phyloP scores from a whole-genome alignment of 1,284 basidiomycete species.

The Cystobasidium sp. region DNA sequence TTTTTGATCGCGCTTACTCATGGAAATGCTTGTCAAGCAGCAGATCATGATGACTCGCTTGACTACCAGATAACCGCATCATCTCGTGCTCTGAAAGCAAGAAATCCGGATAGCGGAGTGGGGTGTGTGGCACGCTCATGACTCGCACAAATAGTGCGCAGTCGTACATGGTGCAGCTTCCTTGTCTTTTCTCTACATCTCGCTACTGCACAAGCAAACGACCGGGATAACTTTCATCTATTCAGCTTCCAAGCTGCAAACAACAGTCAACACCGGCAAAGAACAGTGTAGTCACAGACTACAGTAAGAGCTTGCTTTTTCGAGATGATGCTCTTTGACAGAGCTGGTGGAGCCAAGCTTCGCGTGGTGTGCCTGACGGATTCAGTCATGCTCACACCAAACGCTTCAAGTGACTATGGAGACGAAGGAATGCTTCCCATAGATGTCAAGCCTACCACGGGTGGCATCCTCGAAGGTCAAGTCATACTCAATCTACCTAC shows the following conservation, averaged over 20 bases:
- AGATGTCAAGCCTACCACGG: conserved; percentile 19
- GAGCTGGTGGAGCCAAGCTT: conserved; percentile 9
- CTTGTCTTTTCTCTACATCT: neutral
- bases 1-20: too few species aligned
- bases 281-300: neutral
- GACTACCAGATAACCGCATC: neutral
- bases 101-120: neutral
- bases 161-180: neutral
- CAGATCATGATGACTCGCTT: too few species aligned
- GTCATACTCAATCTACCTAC: conserved; percentile 28
- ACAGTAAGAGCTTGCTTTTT: neutral
- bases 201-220: neutral
- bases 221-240: neutral
- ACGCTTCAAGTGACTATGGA: conserved; percentile 3
- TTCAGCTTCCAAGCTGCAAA: neutral
- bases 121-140: too few species aligned
- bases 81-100: conserved; percentile 10
- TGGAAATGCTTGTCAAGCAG: too few species aligned
- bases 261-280: neutral
- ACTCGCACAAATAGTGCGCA: neutral
- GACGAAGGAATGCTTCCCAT: neutral
- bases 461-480: conserved; percentile 23
- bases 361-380: conserved; percentile 20
- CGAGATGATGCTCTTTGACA: conserved; percentile 24
- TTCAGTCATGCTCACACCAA: conserved; percentile 21